Evolutionary conservation across 208 protist species (phyloP), one percentile per base, ranked within the genome.

Genomic region (Leishmania arabica): DNA sequence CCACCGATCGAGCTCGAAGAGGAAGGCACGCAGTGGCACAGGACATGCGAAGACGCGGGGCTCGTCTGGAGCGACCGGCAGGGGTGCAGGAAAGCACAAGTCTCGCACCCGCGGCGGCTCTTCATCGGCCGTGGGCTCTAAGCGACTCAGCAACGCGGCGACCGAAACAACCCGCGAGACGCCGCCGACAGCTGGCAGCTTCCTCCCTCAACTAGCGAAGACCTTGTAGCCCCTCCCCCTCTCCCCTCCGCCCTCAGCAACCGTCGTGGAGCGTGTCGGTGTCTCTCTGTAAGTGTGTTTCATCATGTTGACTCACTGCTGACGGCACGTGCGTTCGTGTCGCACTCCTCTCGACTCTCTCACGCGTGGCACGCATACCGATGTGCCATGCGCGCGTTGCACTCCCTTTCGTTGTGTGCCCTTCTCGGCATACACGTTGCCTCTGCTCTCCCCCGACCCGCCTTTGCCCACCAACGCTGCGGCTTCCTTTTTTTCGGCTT

Each of bases 121-220:
- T 40, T 51, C 76, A 8, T 79, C 76, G n/a, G 7, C 19, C 62
- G 21, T 42, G 5, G 27, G n/a, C 40, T 5, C 40, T 11, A 71
- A 79, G 64, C 42, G 31, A 69, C n/a, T 64, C 7, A 71, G 47
- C 47, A 81, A 69, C 54, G 17, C 51, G 49, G 66, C 66, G n/a
- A 51, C 78, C 40, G 70, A 47, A 37, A 68, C 69, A 24, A 8
- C 69, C 73, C 76, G 51, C 34, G 79, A 81, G 40, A 15, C 56
- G n/a, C 7, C 69, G 6, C 56, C 70, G 47, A 8, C 45, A 56
- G 24, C 60, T 19, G 73, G 49, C 73, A 65, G n/a, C 47, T 54
- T 73, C 47, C 84, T 87, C 9, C 84, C 84, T 24, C 84, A 45
- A 17, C 74, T 86, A 1, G 58, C 82, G 0, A 82, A 81, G 72